These are phyloP conservation scores for Sphaerulina musiva DNA, from an alignment of 2,329 filamentous ascomycete genomes.

Conservation along the genomic window DNA sequence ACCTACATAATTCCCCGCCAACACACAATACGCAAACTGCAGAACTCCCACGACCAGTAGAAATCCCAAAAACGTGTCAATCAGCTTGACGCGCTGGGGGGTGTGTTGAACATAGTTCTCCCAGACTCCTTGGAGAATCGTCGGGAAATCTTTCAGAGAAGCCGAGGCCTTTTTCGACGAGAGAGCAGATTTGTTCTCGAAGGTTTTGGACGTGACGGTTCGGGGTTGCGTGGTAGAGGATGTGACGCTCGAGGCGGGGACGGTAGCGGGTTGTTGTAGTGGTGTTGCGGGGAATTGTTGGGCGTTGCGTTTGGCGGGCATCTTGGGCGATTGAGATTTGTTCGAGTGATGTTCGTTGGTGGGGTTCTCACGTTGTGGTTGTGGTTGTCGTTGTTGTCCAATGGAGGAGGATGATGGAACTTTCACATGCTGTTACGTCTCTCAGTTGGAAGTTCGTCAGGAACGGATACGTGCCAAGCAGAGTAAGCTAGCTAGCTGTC, in stretches of 20 bases:
- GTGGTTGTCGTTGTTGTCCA: no score
- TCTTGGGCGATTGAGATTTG: background rate
- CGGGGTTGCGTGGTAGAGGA: constrained; percentile 12
- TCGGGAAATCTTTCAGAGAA: constrained; percentile 37
- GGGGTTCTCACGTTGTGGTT: no score
- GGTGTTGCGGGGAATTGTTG: background rate
- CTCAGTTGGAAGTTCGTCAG: no score
- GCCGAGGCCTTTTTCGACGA: constrained; percentile 14
- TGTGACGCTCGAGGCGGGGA: constrained; percentile 6
- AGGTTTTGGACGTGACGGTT: constrained; percentile 18
- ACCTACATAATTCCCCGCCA: constrained; percentile 85
- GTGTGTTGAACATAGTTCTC: constrained; percentile 73
- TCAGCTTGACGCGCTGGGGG: constrained; percentile 81
- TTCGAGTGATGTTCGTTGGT: background rate
- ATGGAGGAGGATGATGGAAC: no score
- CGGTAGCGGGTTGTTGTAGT: constrained; percentile 1
- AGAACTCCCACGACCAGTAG: constrained; percentile 76
- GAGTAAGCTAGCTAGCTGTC: no score
- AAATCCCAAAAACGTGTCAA: constrained; percentile 87
- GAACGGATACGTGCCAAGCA: no score
- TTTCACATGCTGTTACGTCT: no score
- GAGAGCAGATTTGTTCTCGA: constrained; percentile 18
- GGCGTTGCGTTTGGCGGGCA: constrained; percentile 1
- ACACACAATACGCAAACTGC: constrained; percentile 87
- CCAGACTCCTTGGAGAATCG: constrained; percentile 65